Evolutionary conservation across 176 grass and related monocot genomes (phyloP), one percentile per base, ranked within the genome.

Genomic region (Cenchrus purpureus): DNA sequence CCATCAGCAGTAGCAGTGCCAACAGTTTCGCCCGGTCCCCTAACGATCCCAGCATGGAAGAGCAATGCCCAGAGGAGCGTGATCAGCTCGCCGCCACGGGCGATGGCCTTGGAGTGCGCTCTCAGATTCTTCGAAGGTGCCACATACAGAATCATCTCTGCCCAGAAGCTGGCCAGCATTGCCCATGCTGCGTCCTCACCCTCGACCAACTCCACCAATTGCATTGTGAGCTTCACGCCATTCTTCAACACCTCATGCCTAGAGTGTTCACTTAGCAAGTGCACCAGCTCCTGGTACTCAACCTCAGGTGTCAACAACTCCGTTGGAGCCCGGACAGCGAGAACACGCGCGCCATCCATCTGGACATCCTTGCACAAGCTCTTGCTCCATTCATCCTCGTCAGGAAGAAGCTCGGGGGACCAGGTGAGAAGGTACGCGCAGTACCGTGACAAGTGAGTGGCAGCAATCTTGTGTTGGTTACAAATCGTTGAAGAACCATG

Each of bases 371-470:
- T n/a, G 29, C 71, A 71, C 4, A 79, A 12, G 54, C 25, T 48
- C 25, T 71, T 78, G 43, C 43, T 51, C 83, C 75, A 86, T 9
- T 1, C 3, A 0, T 62, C 25, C 5, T 79, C 84, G 2, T 78
- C 75, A 1, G 74, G 84, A 12, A 86, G 84, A 2, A 86, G 84
- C 17, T 79, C 65, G 0, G 75, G 84, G 1, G 0, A 34, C 17
- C 34, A 61, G 0, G 40, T 57, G 25, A 71, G 28, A 31, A 86
- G 7, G 55, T 86, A 86, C 1, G 65, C 28, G 5, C 75, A 85
- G 4, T 86, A 79, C 10, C 8, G 43, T 12, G 84, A 85, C 37
- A 85, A 22, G 44, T 85, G 83, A 12, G 74, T 85, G 7, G 83
- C 74, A 10, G 28, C 65, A 2, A 50, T 16, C 65, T 12, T 50